Evolutionary conservation across 257 asterid species (phyloP), one percentile per base, ranked within the genome.

Genomic region (Misopates orontium): DNA sequence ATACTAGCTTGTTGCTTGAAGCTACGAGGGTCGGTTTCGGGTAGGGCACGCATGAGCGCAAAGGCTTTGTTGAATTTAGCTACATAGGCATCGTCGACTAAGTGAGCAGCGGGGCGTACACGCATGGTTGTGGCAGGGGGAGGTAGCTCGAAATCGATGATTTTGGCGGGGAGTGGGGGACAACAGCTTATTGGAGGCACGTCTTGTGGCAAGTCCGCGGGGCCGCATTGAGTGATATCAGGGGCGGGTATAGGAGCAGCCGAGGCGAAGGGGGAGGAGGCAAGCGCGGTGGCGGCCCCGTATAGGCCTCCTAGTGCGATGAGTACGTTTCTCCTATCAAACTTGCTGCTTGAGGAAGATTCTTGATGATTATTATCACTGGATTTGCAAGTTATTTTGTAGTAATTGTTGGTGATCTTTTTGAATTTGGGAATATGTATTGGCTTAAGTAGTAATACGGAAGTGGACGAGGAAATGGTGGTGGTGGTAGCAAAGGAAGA

Each of bases 161-260:
- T n/a, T n/a, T n/a, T n/a, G 7, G 52, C 76, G 0, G 79, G 13
- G 4, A 13, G 10, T 0, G 86, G 86, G 0, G 86, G 88, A 79
- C 91, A 85, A 51, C 86, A 85, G 19, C 74, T 69, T 0, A 74
- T 76, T 5, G 25, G 42, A 12, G 49, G 62, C 1, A 5, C 20
- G 4, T 63, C 60, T 3, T 67, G 8, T n/a, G 13, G 10, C 1
- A 64, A 60, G 16, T 71, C 6, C 13, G 72, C 75, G 4, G 3
- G 5, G n/a, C 74, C 68, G 53, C 87, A 82, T 13, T 60, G 6
- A 8, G 17, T 42, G 71, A 82, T 32, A 24, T 71, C 79, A 0
- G 87, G 87, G 8, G 81, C 32, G 5, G 3, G 10, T 9, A 82
- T 60, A 1, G 85, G 85, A 16, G 85, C 83, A n/a, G n/a, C n/a